Conservation (phyloP, 805 yeast species). For the Ogataea ganodermae region DNA sequence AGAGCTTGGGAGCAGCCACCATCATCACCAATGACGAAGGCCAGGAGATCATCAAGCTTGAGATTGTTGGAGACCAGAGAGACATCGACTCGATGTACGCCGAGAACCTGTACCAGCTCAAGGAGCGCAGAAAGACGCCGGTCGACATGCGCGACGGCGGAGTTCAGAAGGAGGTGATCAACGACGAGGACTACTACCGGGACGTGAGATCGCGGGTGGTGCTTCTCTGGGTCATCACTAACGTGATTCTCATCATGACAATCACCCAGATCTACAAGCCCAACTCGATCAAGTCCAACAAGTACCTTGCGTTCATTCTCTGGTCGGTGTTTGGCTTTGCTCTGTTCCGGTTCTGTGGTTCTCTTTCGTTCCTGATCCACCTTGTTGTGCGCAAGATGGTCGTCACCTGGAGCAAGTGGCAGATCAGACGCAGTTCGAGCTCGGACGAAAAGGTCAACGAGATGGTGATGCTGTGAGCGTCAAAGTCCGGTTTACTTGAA, state of each 20-base stretch:
- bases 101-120: slow-evolving; percentile 68
- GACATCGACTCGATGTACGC: slow-evolving; percentile 84
- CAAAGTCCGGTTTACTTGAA: not conserved
- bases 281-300: slow-evolving; percentile 64
- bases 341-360: slow-evolving; percentile 78
- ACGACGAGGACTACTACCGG: slow-evolving; percentile 84
- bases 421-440: slow-evolving; percentile 21
- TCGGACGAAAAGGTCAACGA: slow-evolving; percentile 22
- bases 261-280: slow-evolving; percentile 80
- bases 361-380: slow-evolving; percentile 64
- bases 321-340: slow-evolving; percentile 93
- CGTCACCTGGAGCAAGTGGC: slow-evolving; percentile 36
- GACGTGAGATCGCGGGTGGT: slow-evolving; percentile 95
- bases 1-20: slow-evolving; percentile 77
- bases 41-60: slow-evolving; percentile 79
- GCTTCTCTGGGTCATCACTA: slow-evolving; percentile 88
- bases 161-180: slow-evolving; percentile 40
- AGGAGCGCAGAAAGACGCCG: slow-evolving; percentile 67
- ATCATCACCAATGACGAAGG: slow-evolving; percentile 80
- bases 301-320: slow-evolving; percentile 77
- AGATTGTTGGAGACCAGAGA: slow-evolving; percentile 64
- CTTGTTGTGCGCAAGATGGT: slow-evolving; percentile 35
- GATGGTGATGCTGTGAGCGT: slow-evolving; percentile 20
- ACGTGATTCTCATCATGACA: slow-evolving; percentile 80
- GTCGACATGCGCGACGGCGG: slow-evolving; percentile 47